Conservation (phyloP, 1,139 yeast species). For the Candida buenavistaensis region DNA sequence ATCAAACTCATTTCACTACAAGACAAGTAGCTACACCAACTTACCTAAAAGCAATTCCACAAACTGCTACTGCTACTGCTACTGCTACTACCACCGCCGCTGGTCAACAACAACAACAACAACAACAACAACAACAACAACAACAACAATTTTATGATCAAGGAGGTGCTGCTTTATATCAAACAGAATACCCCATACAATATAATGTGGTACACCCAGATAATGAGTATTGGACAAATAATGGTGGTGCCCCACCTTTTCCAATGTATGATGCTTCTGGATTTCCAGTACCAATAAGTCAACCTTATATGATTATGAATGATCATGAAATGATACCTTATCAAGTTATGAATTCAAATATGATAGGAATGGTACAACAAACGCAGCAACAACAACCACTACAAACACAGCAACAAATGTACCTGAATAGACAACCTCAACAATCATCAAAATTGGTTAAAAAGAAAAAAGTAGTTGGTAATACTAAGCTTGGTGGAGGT, state of each 20-base stretch:
- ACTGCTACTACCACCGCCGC: neutral
- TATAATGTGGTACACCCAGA: constrained; percentile 17
- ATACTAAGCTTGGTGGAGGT: constrained; percentile 9
- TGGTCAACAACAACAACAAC: too few relatives aligned
- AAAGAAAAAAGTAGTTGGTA: constrained; percentile 4
- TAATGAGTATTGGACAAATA: constrained; percentile 24
- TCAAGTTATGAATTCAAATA: constrained; percentile 4
- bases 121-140: too few relatives aligned
- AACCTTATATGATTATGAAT: constrained; percentile 10
- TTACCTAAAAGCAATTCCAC: constrained; percentile 12
- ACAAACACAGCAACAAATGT: constrained; percentile 3
- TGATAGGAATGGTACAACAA: constrained; percentile 2
- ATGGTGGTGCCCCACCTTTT: constrained; percentile 7
- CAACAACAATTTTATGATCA: constrained; percentile 15
- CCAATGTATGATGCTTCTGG: constrained; percentile 10
- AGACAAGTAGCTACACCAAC: constrained; percentile 16
- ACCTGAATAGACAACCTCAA: constrained; percentile 6
- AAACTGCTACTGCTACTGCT: constrained; percentile 1
- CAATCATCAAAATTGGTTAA: neutral
- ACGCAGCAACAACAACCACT: constrained; percentile 5
- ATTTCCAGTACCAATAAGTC: constrained; percentile 9
- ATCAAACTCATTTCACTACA: constrained; percentile 14
- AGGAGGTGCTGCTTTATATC: constrained; percentile 11
- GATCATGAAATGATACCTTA: constrained; percentile 11
- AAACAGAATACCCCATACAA: constrained; percentile 9